These are phyloP conservation scores for Willaertia magna DNA, from an alignment of 208 protist species.

Conservation along the genomic window DNA sequence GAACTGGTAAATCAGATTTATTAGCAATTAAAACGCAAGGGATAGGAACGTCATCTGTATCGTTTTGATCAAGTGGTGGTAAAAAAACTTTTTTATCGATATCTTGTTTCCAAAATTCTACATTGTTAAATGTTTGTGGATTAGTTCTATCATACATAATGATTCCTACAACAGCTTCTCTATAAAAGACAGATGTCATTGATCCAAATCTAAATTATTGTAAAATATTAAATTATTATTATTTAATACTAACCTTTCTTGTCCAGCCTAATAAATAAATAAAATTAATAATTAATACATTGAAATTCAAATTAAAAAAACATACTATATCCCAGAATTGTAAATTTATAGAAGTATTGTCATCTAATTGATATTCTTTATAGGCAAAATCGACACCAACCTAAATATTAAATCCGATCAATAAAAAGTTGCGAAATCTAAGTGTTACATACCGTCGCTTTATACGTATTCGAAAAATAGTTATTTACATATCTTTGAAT, in stretches of 20 bases:
- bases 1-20: neutral
- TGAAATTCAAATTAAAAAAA: neutral
- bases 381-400: neutral
- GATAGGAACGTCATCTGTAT: neutral
- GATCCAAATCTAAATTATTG: constrained; percentile 20
- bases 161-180: constrained; percentile 37
- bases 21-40: neutral
- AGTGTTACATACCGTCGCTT: neutral
- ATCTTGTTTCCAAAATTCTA: constrained; percentile 34
- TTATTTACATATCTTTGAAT: neutral
- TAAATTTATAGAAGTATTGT: neutral
- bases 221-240: neutral
- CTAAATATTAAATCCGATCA: too few species aligned
- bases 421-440: too few species aligned
- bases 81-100: constrained; percentile 39
- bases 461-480: neutral
- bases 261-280: neutral
- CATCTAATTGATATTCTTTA: neutral
- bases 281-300: neutral
- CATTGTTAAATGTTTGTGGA: constrained; percentile 22
- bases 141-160: constrained; percentile 40
- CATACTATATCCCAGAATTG: neutral
- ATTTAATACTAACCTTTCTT: neutral
- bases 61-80: neutral
- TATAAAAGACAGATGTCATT: constrained; percentile 45